Conservation (phyloP, 225 moss, liverwort and hornwort genomes). For the Sphagnum contortum region DNA sequence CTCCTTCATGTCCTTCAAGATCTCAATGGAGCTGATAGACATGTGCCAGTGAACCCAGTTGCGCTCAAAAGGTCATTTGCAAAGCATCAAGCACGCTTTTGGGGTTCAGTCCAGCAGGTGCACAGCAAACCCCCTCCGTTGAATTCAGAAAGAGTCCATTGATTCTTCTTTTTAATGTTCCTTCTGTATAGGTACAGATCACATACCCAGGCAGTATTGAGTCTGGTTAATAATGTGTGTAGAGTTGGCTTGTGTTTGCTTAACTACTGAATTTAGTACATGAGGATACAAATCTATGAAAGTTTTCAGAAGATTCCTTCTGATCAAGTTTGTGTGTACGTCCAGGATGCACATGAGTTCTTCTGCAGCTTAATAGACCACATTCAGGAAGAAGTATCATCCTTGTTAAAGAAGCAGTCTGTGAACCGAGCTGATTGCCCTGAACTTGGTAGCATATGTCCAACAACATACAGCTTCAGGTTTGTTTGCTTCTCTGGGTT, state of each 20-base stretch:
- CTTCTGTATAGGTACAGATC: no score
- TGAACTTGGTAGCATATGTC: conserved; percentile 34
- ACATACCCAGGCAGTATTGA: no score
- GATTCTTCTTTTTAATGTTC: no score
- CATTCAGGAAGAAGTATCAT: conserved; percentile 40
- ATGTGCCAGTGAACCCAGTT: conserved; percentile 24
- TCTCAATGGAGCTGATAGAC: conserved; percentile 26
- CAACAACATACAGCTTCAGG: conserved; percentile 55
- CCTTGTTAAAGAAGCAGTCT: conserved; percentile 21
- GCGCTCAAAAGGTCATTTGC: conserved; percentile 38
- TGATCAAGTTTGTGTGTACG: not conserved
- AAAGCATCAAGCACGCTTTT: conserved; percentile 33
- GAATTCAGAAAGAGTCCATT: no score
- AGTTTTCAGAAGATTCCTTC: not conserved
- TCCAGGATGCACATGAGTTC: conserved; percentile 53
- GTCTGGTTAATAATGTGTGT: no score
- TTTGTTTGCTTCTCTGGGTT: conserved; percentile 4
- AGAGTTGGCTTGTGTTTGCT: no score
- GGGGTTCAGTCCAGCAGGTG: conserved; percentile 56
- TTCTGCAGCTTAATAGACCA: conserved; percentile 56
- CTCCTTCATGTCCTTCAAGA: conserved; percentile 34
- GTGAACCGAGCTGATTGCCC: conserved; percentile 19
- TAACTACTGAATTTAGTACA: no score
- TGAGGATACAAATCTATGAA: no score
- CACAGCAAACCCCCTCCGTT: no score